Conservation (phyloP, 1,139 yeast species). For the Blastobotrys illinoisensis region DNA sequence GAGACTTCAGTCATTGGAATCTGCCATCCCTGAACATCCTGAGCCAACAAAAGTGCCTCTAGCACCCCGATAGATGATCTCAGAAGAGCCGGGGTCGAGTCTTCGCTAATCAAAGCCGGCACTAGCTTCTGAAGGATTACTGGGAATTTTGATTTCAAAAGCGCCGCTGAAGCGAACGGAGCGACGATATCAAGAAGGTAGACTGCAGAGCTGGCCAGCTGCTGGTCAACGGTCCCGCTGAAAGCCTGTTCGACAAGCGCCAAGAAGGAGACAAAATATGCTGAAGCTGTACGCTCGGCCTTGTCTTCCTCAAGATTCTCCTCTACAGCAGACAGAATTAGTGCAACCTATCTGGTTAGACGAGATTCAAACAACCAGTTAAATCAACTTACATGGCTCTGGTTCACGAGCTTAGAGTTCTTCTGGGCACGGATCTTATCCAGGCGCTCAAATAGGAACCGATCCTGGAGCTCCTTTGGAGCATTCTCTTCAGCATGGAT, state of each 20-base stretch:
- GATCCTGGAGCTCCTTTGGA: slow-evolving; percentile 6
- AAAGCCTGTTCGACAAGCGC: slow-evolving; percentile 76
- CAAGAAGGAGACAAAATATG: slow-evolving; percentile 79
- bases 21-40: slow-evolving; percentile 75
- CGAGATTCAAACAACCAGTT: neutral
- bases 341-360: slow-evolving; percentile 38
- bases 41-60: slow-evolving; percentile 73
- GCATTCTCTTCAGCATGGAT: neutral
- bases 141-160: slow-evolving; percentile 66
- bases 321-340: slow-evolving; percentile 83
- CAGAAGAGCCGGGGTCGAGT: slow-evolving; percentile 78
- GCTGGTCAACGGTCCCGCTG: slow-evolving; percentile 46
- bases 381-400: slow-evolving; percentile 48
- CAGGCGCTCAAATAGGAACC: slow-evolving; percentile 37
- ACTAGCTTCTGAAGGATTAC: slow-evolving; percentile 77
- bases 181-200: slow-evolving; percentile 77
- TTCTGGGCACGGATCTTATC: slow-evolving; percentile 65
- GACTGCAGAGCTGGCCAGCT: slow-evolving; percentile 67
- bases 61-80: slow-evolving; percentile 82
- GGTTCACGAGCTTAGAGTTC: slow-evolving; percentile 74
- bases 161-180: slow-evolving; percentile 64
- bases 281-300: slow-evolving; percentile 50
- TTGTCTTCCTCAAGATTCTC: slow-evolving; percentile 75
- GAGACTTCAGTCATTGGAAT: slow-evolving; percentile 46
- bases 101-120: slow-evolving; percentile 64